phyloP scores from a whole-genome alignment of 1,139 yeast species.

The Dujonia santamariae region DNA sequence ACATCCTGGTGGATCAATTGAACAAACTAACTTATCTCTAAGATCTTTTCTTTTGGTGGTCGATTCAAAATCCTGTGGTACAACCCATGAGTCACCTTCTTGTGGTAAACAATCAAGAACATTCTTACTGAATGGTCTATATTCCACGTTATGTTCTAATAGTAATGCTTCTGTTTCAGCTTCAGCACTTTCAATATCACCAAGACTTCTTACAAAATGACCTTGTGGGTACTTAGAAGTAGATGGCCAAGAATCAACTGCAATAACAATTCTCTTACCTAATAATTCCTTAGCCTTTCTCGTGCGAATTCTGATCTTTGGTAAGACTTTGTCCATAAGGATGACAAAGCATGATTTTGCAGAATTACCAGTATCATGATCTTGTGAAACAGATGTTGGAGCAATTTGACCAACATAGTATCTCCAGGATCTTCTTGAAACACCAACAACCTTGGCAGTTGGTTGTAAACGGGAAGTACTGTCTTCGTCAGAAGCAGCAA shows the following conservation, averaged over 20 bases:
- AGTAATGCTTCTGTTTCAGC: conserved; percentile 96
- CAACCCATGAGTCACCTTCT: conserved; percentile 93
- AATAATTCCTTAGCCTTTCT: conserved; percentile 78
- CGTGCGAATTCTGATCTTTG: conserved; percentile 83
- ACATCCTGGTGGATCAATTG: conserved; percentile 97
- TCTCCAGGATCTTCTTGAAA: conserved; percentile 91
- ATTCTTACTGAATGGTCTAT: conserved; percentile 89
- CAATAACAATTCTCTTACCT: conserved; percentile 87
- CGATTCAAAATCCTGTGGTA: conserved; percentile 58
- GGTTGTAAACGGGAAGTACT: conserved; percentile 56
- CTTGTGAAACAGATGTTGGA: conserved; percentile 65
- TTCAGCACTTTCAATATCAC: conserved; percentile 85
- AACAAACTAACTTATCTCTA: conserved; percentile 85
- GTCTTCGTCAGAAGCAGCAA: conserved; percentile 24
- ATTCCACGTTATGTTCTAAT: conserved; percentile 94
- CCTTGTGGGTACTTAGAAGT: conserved; percentile 89
- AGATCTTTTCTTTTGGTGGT: conserved; percentile 65
- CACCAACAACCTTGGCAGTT: conserved; percentile 88
- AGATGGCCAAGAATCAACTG: conserved; percentile 90
- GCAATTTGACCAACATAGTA: conserved; percentile 94
- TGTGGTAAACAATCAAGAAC: conserved; percentile 89
- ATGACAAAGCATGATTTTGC: conserved; percentile 79
- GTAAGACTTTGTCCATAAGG: conserved; percentile 85
- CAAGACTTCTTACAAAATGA: conserved; percentile 86
- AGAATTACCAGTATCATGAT: conserved; percentile 51